A percentile compares a stretch with the other conserved stretches of the same genome.
These are phyloP conservation scores for Cladorrhinum samala DNA, from an alignment of 495 filamentous ascomycete species.

Conservation along the genomic window DNA sequence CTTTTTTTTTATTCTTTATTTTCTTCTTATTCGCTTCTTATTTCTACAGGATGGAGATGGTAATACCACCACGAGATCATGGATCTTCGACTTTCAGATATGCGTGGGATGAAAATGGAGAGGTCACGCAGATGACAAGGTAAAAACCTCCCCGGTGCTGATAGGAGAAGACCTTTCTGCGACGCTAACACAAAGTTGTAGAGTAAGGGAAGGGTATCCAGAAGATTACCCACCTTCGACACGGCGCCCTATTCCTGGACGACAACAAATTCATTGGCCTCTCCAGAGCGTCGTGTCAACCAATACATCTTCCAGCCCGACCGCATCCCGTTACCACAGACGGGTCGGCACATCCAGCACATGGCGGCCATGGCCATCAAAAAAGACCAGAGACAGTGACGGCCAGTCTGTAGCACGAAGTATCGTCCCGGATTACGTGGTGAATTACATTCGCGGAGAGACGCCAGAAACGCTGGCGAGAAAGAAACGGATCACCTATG, in stretches of 20 bases:
- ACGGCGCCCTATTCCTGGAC: conserved; percentile 7
- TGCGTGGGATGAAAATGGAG: conserved; percentile 30
- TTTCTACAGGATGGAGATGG: conserved; percentile 26
- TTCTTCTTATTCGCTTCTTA: conserved; percentile 6
- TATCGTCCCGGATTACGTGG: conserved; percentile 41
- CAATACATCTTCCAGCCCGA: conserved; percentile 13
- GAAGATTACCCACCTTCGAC: conserved; percentile 3
- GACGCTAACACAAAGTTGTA: not conserved
- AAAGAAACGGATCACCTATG: conserved; percentile 30
- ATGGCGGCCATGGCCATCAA: conserved; percentile 21
- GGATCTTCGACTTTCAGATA: conserved; percentile 25
- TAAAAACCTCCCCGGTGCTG: too few species aligned
- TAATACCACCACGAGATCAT: conserved; percentile 28
- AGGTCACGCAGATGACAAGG: conserved; percentile 26
- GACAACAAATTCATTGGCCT: conserved; percentile 29
- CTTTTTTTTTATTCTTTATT: conserved; percentile 16
- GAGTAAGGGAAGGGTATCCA: conserved; percentile 11
- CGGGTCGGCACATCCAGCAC: conserved; percentile 17
- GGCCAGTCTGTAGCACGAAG: not conserved
- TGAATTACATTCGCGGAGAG: conserved; percentile 37
- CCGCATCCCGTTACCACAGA: not conserved
- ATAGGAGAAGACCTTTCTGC: not conserved
- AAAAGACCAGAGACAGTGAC: conserved; percentile 15
- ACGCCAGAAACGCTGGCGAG: conserved; percentile 37
- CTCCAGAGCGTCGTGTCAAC: conserved; percentile 26